These are phyloP conservation scores for Acanthamoeba lenticulata DNA, from an alignment of 208 protist genomes.

Conservation along the genomic window DNA sequence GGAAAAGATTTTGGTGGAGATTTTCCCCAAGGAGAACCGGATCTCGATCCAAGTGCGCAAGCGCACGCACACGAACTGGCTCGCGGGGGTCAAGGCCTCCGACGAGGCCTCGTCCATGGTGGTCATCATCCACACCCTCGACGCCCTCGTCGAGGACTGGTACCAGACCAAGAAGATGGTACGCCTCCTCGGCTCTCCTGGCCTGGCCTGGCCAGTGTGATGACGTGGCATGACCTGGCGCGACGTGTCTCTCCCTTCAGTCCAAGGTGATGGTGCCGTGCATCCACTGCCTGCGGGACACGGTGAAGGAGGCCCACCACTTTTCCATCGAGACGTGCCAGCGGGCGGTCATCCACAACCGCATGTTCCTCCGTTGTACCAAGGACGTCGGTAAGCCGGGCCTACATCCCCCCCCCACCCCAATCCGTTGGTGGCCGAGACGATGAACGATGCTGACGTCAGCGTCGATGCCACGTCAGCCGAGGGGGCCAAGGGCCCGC, in stretches of 20 bases:
- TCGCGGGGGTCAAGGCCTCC: constrained; percentile 1
- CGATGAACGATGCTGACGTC: too few relatives aligned
- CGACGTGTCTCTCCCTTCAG: not conserved
- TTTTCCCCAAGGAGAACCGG: constrained; percentile 42
- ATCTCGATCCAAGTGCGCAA: constrained; percentile 48
- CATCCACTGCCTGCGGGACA: constrained; percentile 48
- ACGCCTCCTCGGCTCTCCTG: too few relatives aligned
- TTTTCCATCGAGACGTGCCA: constrained; percentile 50
- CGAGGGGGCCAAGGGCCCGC: not conserved
- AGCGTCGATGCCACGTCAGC: too few relatives aligned
- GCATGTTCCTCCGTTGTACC: not conserved
- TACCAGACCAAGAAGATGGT: constrained; percentile 59
- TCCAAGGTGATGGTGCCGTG: constrained; percentile 45
- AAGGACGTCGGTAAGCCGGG: not conserved
- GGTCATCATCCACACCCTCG: constrained; percentile 39
- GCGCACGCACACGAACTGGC: constrained; percentile 15
- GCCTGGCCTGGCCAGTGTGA: too few relatives aligned
- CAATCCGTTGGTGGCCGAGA: not conserved
- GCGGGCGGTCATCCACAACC: constrained; percentile 25
- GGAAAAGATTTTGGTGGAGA: constrained; percentile 41
- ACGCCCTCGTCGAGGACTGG: constrained; percentile 55
- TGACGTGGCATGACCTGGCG: too few relatives aligned
- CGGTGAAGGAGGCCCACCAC: not conserved
- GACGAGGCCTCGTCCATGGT: constrained; percentile 36
- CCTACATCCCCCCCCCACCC: too few relatives aligned